A percentile compares a stretch with the other conserved stretches of the same genome.
Evolutionary conservation across 2,329 filamentous ascomycete species (phyloP).

Genomic region (Calonectria fujianensis): DNA sequence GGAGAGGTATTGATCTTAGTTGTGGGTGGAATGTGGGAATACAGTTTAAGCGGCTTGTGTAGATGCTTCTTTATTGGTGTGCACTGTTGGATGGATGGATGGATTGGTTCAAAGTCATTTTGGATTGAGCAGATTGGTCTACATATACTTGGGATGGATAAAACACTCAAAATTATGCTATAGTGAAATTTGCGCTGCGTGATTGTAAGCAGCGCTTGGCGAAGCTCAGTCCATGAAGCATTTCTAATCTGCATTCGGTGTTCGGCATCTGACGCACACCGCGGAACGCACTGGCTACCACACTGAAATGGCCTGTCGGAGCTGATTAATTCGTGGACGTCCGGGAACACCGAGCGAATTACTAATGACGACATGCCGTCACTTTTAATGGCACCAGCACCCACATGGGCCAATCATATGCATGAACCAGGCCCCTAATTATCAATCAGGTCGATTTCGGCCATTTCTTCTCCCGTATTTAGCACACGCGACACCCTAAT

Average conservation of each 20-base stretch:
- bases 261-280: conserved; percentile 14
- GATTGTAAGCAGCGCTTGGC: conserved; percentile 20
- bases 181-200: background rate
- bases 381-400: too few species aligned
- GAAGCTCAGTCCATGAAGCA: background rate
- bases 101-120: background rate
- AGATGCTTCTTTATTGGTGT: background rate
- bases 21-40: background rate
- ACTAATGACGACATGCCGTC: conserved; percentile 1
- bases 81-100: background rate
- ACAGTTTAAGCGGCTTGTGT: background rate
- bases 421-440: background rate
- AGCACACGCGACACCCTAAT: background rate
- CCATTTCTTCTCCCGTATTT: background rate
- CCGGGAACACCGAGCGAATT: conserved; percentile 10
- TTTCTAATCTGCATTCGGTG: conserved; percentile 11
- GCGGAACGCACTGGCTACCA: background rate
- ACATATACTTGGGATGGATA: conserved; percentile 1
- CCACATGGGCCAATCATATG: background rate
- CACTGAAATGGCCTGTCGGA: background rate
- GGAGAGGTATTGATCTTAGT: background rate
- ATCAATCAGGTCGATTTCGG: background rate
- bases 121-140: background rate
- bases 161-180: background rate
- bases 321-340: conserved; percentile 8